A percentile compares a stretch with the other conserved stretches of the same genome.
phyloP scores from a whole-genome alignment of 768 basidiomycete species.

The Boletus sensibilis region DNA sequence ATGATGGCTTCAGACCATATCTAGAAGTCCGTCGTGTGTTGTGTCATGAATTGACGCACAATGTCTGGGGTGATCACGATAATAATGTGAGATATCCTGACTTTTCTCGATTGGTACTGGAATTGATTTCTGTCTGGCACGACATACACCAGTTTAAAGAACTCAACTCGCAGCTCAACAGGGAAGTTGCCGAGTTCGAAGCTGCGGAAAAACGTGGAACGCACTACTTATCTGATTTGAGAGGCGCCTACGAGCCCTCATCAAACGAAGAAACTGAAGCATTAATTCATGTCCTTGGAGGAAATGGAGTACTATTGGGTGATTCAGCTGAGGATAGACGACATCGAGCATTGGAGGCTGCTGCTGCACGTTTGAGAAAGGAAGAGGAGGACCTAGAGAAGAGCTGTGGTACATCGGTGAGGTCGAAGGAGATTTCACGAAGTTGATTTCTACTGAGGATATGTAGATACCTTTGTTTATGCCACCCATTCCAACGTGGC shows the following conservation, averaged over 20 bases:
- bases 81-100: slow-evolving; percentile 53
- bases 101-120: neutral
- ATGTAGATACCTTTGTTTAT: too few relatives aligned
- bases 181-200: slow-evolving; percentile 71
- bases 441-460: neutral
- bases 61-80: slow-evolving; percentile 71
- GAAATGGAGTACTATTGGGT: slow-evolving; percentile 24
- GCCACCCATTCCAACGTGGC: too few relatives aligned
- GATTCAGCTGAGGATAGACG: slow-evolving; percentile 63
- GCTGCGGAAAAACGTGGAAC: slow-evolving; percentile 49
- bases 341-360: slow-evolving; percentile 55
- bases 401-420: slow-evolving; percentile 58
- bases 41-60: slow-evolving; percentile 78
- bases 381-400: slow-evolving; percentile 74
- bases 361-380: slow-evolving; percentile 54
- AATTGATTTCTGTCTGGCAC: neutral
- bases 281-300: slow-evolving; percentile 55
- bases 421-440: neutral
- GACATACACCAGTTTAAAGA: slow-evolving; percentile 64
- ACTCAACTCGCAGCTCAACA: slow-evolving; percentile 70
- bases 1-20: slow-evolving; percentile 72
- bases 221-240: slow-evolving; percentile 43
- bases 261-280: slow-evolving; percentile 59
- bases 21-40: slow-evolving; percentile 62
- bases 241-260: slow-evolving; percentile 49